Evolutionary conservation across 495 filamentous ascomycete genomes (phyloP), one percentile per base, ranked within the genome.

Genomic region (Penicillium robsamsonii): DNA sequence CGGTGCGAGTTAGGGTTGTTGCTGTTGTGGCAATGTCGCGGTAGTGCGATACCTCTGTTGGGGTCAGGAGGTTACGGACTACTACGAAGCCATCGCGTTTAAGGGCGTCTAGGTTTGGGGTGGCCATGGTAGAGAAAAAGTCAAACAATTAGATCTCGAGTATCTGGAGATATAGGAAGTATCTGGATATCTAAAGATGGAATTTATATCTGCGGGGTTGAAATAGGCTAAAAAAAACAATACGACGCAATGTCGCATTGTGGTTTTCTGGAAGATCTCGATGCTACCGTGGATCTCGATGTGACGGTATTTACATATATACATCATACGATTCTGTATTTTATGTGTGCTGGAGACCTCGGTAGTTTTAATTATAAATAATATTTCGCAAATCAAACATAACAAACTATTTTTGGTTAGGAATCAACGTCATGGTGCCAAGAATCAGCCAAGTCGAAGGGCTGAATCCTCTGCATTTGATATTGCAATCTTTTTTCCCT

Each of bases 1-100:
- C 88, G 8, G 74, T 50, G 57, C 84, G 80, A 37, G 88, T 84
- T 50, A 79, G 73, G 15, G 70, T 61, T 40, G 82, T 84, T 20
- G 81, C 76, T 58, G 74, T 61, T n/a, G 65, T 54, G 42, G 82
- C 79, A 43, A 83, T 82, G 57, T 62, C 50, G 66, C 82, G 84
- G 61, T 90, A 85, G 44, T 70, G 61, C 43, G 60, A 31, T 31
- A 86, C 63, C 57, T 85, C 75, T 37, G 66, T 54, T 9, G 74
- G 59, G 30, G 71, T 65, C 59, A 87, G 77, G 52, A 81, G 68
- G 43, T 74, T 75, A 54, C 68, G 75, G 53, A 78, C 67, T 43
- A 70, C 63, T 37, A 80, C 75, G 68, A 74, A 81, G 70, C 78
- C 78, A 60, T 80, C 71, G 58, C 70, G 68, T 62, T 75, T 68